A percentile compares a stretch with the other conserved stretches of the same genome.
These are phyloP conservation scores for Penicillium rolfsii DNA, from an alignment of 2,329 filamentous ascomycete genomes.

Conservation along the genomic window DNA sequence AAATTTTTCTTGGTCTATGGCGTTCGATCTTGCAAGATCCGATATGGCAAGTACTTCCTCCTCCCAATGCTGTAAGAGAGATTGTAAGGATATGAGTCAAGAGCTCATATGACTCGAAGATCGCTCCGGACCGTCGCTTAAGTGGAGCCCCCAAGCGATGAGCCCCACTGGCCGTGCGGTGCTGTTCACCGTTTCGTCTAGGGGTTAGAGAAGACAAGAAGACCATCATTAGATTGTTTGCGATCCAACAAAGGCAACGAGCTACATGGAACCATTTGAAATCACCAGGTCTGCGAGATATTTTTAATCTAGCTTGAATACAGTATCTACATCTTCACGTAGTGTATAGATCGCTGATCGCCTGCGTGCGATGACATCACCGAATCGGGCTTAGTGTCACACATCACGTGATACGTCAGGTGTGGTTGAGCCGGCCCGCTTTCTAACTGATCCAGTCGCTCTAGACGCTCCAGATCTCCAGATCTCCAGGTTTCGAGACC, in stretches of 20 bases:
- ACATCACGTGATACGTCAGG: constrained; percentile 21
- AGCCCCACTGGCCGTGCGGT: background rate
- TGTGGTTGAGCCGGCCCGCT: constrained; percentile 4
- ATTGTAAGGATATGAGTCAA: background rate
- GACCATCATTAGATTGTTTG: no score
- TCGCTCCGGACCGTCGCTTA: background rate
- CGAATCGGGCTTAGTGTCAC: background rate
- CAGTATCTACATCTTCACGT: no score
- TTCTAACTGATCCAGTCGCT: background rate
- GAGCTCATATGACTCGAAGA: background rate
- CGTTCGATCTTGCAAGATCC: background rate
- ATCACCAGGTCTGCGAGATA: no score
- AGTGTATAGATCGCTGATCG: background rate
- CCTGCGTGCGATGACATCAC: constrained; percentile 9
- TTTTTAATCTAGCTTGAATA: no score
- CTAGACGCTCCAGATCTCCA: background rate
- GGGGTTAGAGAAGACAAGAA: background rate
- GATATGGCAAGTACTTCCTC: background rate
- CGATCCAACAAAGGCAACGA: background rate
- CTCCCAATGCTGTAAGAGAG: background rate
- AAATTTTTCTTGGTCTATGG: background rate
- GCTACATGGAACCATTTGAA: no score
- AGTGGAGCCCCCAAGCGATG: background rate
- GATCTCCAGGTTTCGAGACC: background rate
- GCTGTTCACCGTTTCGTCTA: background rate